Percentiles rank a stretch among this genome's conserved stretches.
These are phyloP conservation scores for Lichtheimia ornata DNA, from an alignment of 371 early-diverging fungal genomes.

Conservation along the genomic window DNA sequence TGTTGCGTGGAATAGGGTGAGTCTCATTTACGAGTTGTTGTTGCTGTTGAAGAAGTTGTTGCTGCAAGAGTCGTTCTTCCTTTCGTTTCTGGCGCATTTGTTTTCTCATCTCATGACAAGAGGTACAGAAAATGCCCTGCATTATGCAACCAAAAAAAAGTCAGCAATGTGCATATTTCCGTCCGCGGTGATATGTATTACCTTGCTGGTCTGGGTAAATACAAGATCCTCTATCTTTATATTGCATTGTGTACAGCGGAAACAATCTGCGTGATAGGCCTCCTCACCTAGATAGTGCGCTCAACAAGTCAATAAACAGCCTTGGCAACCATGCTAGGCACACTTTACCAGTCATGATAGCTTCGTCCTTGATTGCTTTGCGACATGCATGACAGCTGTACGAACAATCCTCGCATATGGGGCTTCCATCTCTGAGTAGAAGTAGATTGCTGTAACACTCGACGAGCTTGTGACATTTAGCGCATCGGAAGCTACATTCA, in stretches of 20 bases:
- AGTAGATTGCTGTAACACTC: slow-evolving; percentile 81
- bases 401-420: slow-evolving; percentile 87
- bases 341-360: slow-evolving; percentile 77
- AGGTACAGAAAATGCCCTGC: slow-evolving; percentile 55
- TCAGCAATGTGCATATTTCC: too few relatives aligned
- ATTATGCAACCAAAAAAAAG: slow-evolving; percentile 8
- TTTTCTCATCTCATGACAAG: slow-evolving; percentile 48
- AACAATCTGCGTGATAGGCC: slow-evolving; percentile 86
- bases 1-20: background rate
- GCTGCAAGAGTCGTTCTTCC: slow-evolving; percentile 33
- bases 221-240: slow-evolving; percentile 76
- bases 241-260: slow-evolving; percentile 75
- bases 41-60: slow-evolving; percentile 14
- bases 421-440: slow-evolving; percentile 80
- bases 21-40: slow-evolving; percentile 1
- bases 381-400: slow-evolving; percentile 82
- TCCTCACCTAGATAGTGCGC: slow-evolving; percentile 60
- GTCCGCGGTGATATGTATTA: slow-evolving; percentile 17
- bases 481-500: slow-evolving; percentile 70
- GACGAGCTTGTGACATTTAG: slow-evolving; percentile 73
- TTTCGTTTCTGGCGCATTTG: slow-evolving; percentile 34
- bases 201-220: slow-evolving; percentile 80
- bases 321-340: background rate
- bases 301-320: too few relatives aligned
- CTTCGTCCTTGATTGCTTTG: slow-evolving; percentile 84